Evolutionary conservation across 345 rosid genomes (phyloP).

Genomic region (Euphorbia lathyris): DNA sequence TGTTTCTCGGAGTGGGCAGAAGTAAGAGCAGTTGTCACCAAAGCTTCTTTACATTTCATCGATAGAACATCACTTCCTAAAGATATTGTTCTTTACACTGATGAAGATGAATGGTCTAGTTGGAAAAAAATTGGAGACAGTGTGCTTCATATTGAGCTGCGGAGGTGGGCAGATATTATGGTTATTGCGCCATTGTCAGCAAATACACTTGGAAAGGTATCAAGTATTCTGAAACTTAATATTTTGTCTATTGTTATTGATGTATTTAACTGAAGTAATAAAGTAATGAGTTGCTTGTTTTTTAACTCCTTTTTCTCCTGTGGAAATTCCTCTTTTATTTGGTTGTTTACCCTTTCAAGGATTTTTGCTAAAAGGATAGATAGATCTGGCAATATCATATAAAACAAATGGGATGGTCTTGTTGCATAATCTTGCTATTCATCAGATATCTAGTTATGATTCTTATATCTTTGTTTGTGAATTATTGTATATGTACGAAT

Average conservation of each 20-base stretch:
- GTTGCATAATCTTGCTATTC: not conserved
- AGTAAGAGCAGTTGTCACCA: slow-evolving; percentile 76
- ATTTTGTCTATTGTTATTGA: not conserved
- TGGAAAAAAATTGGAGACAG: slow-evolving; percentile 86
- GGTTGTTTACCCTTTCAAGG: no score
- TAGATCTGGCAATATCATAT: not conserved
- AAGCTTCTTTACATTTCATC: slow-evolving; percentile 75
- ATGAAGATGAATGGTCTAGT: slow-evolving; percentile 83
- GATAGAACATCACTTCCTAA: slow-evolving; percentile 64
- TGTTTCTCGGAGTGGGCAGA: slow-evolving; percentile 90
- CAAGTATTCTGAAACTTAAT: not conserved
- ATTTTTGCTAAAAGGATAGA: no score
- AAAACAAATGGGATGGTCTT: not conserved
- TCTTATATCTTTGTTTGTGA: not conserved
- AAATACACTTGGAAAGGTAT: slow-evolving; percentile 90
- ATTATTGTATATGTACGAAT: not conserved
- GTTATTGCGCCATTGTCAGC: slow-evolving; percentile 92
- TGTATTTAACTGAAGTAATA: not conserved
- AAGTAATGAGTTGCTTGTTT: not conserved
- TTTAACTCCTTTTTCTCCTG: no score
- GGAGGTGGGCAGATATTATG: slow-evolving; percentile 92
- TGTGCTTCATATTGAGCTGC: slow-evolving; percentile 88
- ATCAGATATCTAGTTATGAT: no score
- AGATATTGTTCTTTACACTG: slow-evolving; percentile 70
- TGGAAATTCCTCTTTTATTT: no score